Base-by-base conservation (phyloP, 768 basidiomycete species). In the Pisolithus orientalis region DNA sequence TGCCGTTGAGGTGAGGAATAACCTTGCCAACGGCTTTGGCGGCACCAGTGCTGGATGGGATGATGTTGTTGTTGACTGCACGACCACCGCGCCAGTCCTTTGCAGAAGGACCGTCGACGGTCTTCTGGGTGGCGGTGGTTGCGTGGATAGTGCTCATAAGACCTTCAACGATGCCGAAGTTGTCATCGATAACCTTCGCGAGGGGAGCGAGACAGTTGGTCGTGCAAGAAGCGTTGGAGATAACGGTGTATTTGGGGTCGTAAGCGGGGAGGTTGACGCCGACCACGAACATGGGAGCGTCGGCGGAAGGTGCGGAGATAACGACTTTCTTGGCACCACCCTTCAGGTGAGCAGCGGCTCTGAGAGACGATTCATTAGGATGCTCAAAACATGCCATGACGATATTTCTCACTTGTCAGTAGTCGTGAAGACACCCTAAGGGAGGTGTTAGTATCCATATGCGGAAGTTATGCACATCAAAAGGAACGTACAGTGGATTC, bases 201-300 rank as follows among this genome's bases (percentile, higher is more conserved):
- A 99, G 83, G 57, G 95, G 93, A n/a, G 95, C 95, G 54, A 99
- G 83, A 75, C 95, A 99, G 85, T 99, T 99, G 72, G 95, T 99
- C 44, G 95, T 98, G 84, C 95, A 98, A 21, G 94, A 97, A 29
- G 95, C 95, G 74, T 99, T 98, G 62, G 95, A 99, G 72, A 98
- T 90, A 63, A 99, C 91, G 52, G 79, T 81, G 80, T 91, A 82
- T 68, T 87, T 84, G 61, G 93, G 72, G 71, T 96, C 85, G 74
- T 99, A 98, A 39, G 76, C 60, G 56, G 96, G 93, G 58, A 96
- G 83, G 79, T 99, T 98, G 72, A 98, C 95, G 78, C 90, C 93
- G 61, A 79, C 80, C 49, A 94, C 92, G 72, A 83, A 94, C 92
- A 94, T 94, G 61, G 92, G 92, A 6, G 93, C 92, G 68, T 94